Evolutionary conservation across 257 asterid species (phyloP), one percentile per base, ranked within the genome.

Genomic region (Eucommia ulmoides): DNA sequence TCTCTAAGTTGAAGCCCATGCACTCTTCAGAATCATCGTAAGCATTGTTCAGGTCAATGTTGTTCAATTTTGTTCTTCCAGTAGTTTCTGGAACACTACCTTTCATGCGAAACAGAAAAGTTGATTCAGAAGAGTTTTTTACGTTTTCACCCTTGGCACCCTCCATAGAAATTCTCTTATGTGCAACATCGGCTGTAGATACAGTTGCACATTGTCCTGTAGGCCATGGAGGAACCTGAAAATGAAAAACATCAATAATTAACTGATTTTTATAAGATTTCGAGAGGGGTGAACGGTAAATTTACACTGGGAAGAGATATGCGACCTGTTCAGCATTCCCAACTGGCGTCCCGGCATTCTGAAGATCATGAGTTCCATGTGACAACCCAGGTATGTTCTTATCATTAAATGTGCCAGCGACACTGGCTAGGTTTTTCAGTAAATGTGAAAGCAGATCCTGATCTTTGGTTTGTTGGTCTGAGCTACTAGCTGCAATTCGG

Each of bases 1-100:
- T 66, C 38, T 61, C 67, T 25, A 53, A n/a, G n/a, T n/a, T 65
- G 67, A 63, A 71, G 44, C 71, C 89, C 63, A 24, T 33, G 61
- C 63, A 69, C 64, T 81, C 97, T 77, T 85, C 84, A 50, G 93
- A 72, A 73, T 74, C 95, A 59, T 83, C 94, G 56, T 83, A 91
- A 49, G 57, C 88, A 61, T 58, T 57, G 67, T 91, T 91, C 71
- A 91, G 67, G 83, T 91, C 99, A 49, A 91, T 71, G 54, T 67
- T 56, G 55, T 58, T 69, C 68, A 79, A 58, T 65, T 61, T 75
- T 14, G 50, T 53, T 72, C 67, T 75, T 48, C 81, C 76, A 29
- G 63, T 73, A 67, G 51, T 67, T 53, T 61, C 20, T 24, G 69
- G 59, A 50, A 41, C 58, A 69, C 70, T 69, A 50, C 57, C 67